Evolutionary conservation across 2,329 filamentous ascomycete genomes (phyloP).

Genomic region (Trichophyton verrucosum): DNA sequence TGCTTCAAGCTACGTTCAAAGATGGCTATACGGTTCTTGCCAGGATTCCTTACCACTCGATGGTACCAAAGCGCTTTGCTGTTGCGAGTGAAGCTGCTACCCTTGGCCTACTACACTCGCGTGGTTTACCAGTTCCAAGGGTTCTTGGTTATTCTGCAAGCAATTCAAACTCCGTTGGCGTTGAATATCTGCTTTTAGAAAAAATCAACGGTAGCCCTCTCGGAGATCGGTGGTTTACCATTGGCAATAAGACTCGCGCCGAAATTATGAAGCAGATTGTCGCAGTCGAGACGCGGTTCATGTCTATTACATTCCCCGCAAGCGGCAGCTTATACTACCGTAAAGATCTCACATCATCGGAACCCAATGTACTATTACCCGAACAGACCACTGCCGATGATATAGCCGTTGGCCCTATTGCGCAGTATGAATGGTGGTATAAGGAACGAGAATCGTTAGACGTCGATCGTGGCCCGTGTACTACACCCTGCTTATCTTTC

Average conservation of each 20-base stretch:
- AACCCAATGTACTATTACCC: not conserved
- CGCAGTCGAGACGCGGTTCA: slow-evolving; percentile 16
- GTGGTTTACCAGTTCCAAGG: slow-evolving; percentile 26
- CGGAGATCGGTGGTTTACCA: slow-evolving; percentile 15
- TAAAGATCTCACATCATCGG: slow-evolving; percentile 10
- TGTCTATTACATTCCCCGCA: slow-evolving; percentile 13
- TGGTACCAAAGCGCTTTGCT: slow-evolving; percentile 14
- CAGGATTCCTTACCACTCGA: slow-evolving; percentile 16
- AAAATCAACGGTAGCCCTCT: slow-evolving; percentile 14
- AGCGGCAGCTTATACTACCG: slow-evolving; percentile 18
- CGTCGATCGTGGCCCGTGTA: slow-evolving; percentile 18
- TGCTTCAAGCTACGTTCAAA: slow-evolving; percentile 17
- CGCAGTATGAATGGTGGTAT: slow-evolving; percentile 22
- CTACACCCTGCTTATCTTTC: not conserved
- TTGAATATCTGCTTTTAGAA: slow-evolving; percentile 20
- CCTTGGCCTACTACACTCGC: slow-evolving; percentile 15
- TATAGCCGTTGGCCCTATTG: slow-evolving; percentile 12
- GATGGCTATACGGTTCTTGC: slow-evolving; percentile 16
- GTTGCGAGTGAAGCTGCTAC: slow-evolving; percentile 20
- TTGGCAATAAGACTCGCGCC: slow-evolving; percentile 9
- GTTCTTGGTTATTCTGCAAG: slow-evolving; percentile 17
- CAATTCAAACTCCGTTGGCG: slow-evolving; percentile 16
- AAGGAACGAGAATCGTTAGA: slow-evolving; percentile 14
- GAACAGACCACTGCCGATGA: not conserved
- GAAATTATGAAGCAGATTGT: slow-evolving; percentile 8